Base-by-base conservation (phyloP, 1,284 basidiomycete species). In the Boletellus deceptivus region DNA sequence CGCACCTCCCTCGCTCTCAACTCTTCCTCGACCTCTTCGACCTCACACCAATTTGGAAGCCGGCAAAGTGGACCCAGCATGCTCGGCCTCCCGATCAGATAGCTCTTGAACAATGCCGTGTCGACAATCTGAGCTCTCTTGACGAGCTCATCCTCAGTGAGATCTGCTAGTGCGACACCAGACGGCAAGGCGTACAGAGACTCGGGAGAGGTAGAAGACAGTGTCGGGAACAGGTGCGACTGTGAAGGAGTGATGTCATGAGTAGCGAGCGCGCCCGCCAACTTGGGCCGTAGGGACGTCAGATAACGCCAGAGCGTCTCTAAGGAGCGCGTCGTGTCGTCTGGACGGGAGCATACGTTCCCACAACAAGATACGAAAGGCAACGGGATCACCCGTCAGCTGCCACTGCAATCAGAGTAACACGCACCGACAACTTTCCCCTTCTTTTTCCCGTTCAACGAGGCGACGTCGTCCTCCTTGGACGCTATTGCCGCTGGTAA, bases 31-130 rank as follows among this genome's bases (percentile, higher is more conserved):
- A 99, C 93, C 65, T 98, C 93, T 2, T 86, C 84, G 0, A 98
- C 93, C 64, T 98, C 93, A 70, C 95, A 98, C 93, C 94, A 99
- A 69, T 98, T 98, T 18, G 91, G 84, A 36, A 96, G 77, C 35
- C 97, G 80, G 70, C 96, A 98, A 39, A 99, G 70, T 22, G 92
- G 84, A 0, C 92, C 93, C 5, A 99, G 75, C 52, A 99, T 73
- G 9, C 80, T 83, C 0, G 96, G 94, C 50, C 90, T 79, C 27
- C 89, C 88, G 34, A 90, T 77, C 18, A 99, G 73, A 68, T 97
- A 98, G 9, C 89, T 88, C 71, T 97, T 97, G 74, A 99, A 95
- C 56, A 99, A 72, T 8, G 91, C 93, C 0, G 97, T 99, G 65
- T 99, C 94, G 18, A 98, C 90, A 18, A 98, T 84, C 70, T 97